Percentiles rank a stretch among this genome's conserved stretches.
phyloP scores from a whole-genome alignment of 495 filamentous ascomycete genomes.

The Pseudomonodictys pantanalensis region DNA sequence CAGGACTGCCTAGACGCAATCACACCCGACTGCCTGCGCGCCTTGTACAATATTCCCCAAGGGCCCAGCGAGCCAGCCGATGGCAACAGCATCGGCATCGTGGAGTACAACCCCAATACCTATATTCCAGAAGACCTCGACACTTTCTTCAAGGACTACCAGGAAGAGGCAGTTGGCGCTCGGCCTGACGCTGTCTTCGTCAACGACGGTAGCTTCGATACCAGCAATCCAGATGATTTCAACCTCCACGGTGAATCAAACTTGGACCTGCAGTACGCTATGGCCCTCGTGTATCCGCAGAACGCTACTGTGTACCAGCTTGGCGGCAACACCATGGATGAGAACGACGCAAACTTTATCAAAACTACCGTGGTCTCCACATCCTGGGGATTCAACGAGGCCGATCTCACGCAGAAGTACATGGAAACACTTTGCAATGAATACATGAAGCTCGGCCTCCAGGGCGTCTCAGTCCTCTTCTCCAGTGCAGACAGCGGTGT shows the following conservation, averaged over 20 bases:
- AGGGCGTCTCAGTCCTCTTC: conserved; percentile 40
- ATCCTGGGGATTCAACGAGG: conserved; percentile 43
- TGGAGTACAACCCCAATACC: conserved; percentile 50
- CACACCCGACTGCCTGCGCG: conserved; percentile 54
- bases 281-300: conserved; percentile 43
- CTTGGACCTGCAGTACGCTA: conserved; percentile 36
- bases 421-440: conserved; percentile 38
- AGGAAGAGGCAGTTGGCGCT: conserved; percentile 45
- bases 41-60: conserved; percentile 52
- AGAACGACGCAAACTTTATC: conserved; percentile 35
- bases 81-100: conserved; percentile 54
- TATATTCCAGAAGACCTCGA: conserved; percentile 55
- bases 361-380: conserved; percentile 39
- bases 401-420: conserved; percentile 37
- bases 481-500: conserved; percentile 41
- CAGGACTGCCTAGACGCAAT: conserved; percentile 48
- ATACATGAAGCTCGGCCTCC: conserved; percentile 39
- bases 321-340: conserved; percentile 49
- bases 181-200: conserved; percentile 45
- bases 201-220: conserved; percentile 38
- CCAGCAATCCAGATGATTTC: conserved; percentile 34
- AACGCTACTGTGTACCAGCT: conserved; percentile 57
- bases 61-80: conserved; percentile 36
- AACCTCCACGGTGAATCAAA: conserved; percentile 35
- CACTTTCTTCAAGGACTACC: conserved; percentile 56